Evolutionary conservation across 345 rosid genomes (phyloP).

Genomic region (Turnera subulata): DNA sequence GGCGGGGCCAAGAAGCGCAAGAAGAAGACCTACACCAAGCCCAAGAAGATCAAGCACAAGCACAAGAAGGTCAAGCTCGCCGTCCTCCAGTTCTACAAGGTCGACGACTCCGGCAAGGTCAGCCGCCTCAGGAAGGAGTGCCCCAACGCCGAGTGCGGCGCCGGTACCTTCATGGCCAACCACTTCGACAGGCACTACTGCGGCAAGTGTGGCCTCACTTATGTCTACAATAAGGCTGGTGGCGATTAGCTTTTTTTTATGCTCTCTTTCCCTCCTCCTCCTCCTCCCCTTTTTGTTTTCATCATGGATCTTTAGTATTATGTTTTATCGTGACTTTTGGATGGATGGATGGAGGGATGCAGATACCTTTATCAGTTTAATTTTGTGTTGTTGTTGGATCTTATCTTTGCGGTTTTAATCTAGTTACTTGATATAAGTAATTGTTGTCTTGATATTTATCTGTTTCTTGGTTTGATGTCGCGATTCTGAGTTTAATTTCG

Average conservation of each 20-base stretch:
- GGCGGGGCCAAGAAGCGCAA: slow-evolving; percentile 33
- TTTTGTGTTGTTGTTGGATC: too few relatives aligned
- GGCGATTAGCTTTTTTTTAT: slow-evolving; percentile 8
- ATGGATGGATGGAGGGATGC: too few relatives aligned
- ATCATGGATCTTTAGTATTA: not conserved
- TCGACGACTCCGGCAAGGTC: slow-evolving; percentile 27
- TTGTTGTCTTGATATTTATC: too few relatives aligned
- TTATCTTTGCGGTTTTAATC: too few relatives aligned
- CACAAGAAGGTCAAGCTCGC: slow-evolving; percentile 35
- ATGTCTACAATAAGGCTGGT: slow-evolving; percentile 28
- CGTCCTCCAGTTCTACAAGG: slow-evolving; percentile 30
- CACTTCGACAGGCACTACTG: slow-evolving; percentile 32
- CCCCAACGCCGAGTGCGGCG: slow-evolving; percentile 28
- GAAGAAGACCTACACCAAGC: slow-evolving; percentile 35
- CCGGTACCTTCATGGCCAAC: slow-evolving; percentile 31
- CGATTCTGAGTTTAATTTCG: too few relatives aligned
- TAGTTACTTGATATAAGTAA: too few relatives aligned
- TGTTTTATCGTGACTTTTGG: too few relatives aligned
- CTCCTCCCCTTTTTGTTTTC: not conserved
- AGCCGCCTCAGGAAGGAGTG: slow-evolving; percentile 30
- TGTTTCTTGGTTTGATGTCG: too few relatives aligned
- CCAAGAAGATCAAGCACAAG: slow-evolving; percentile 33
- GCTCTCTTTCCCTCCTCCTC: too few relatives aligned
- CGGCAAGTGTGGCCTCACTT: slow-evolving; percentile 31
- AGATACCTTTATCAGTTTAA: too few relatives aligned